Percentiles rank a stretch among this genome's conserved stretches.
These are phyloP conservation scores for Chionographis japonica DNA, from an alignment of 106 monocot genomes.

Conservation along the genomic window DNA sequence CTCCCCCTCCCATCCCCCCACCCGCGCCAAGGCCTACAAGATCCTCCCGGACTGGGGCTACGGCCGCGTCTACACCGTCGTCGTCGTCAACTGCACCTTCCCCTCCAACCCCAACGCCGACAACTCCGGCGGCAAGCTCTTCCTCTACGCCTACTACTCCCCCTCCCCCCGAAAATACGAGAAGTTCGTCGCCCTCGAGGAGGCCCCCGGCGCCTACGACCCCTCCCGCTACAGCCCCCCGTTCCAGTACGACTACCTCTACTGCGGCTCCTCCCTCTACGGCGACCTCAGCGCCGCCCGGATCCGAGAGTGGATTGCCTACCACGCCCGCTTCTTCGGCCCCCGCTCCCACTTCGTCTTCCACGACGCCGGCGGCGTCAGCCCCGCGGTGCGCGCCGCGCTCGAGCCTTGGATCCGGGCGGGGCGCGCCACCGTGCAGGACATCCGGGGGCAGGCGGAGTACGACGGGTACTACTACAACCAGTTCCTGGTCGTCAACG, in stretches of 20 bases:
- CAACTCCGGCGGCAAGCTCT: slow-evolving; percentile 71
- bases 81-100: slow-evolving; percentile 97
- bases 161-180: slow-evolving; percentile 43
- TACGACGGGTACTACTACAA: slow-evolving; percentile 95
- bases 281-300: slow-evolving; percentile 58
- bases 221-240: slow-evolving; percentile 55
- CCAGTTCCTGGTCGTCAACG: slow-evolving; percentile 91
- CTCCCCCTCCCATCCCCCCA: slow-evolving; percentile 15
- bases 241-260: slow-evolving; percentile 76
- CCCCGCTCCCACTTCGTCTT: slow-evolving; percentile 81
- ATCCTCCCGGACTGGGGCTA: slow-evolving; percentile 96
- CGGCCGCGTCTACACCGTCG: slow-evolving; percentile 89
- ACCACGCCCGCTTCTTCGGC: slow-evolving; percentile 87
- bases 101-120: slow-evolving; percentile 54
- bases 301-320: slow-evolving; percentile 92
- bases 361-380: slow-evolving; percentile 86
- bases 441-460: slow-evolving; percentile 59
- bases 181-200: slow-evolving; percentile 64
- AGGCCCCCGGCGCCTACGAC: slow-evolving; percentile 57
- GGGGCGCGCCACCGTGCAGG: slow-evolving; percentile 81
- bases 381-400: slow-evolving; percentile 50
- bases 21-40: slow-evolving; percentile 58
- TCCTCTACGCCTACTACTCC: slow-evolving; percentile 78
- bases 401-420: slow-evolving; percentile 70
- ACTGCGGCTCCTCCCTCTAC: slow-evolving; percentile 88